Evolutionary conservation across 129 eudicot genomes (phyloP).

Genomic region (Centrapalus pauciflorus): DNA sequence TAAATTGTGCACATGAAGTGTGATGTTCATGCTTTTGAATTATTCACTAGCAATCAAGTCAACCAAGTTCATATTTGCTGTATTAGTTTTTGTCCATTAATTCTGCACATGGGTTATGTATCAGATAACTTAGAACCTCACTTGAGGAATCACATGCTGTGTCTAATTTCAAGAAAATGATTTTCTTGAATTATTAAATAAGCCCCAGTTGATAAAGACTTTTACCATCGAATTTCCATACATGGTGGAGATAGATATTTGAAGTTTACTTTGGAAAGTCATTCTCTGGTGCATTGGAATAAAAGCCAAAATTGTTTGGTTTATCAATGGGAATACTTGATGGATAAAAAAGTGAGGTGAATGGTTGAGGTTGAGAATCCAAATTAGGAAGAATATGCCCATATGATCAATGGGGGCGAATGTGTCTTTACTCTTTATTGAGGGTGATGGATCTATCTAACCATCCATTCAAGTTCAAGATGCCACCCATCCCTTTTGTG

Average conservation of each 20-base stretch:
- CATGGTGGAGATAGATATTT: slow-evolving; percentile 27
- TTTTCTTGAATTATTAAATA: slow-evolving; percentile 16
- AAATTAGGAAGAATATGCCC: slow-evolving; percentile 35
- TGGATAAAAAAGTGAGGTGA: slow-evolving; percentile 21
- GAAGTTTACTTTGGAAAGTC: slow-evolving; percentile 18
- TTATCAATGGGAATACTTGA: slow-evolving; percentile 25
- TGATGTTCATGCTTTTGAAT: slow-evolving; percentile 1
- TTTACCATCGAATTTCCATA: slow-evolving; percentile 11
- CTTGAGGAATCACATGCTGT: slow-evolving; percentile 34
- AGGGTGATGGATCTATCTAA: slow-evolving; percentile 22
- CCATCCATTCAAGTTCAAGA: slow-evolving; percentile 42
- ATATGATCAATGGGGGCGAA: slow-evolving; percentile 28
- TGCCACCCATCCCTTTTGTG: slow-evolving; percentile 34
- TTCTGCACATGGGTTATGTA: slow-evolving; percentile 41
- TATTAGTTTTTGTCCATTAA: slow-evolving; percentile 31
- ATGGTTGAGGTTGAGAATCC: slow-evolving; percentile 29
- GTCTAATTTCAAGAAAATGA: slow-evolving; percentile 22
- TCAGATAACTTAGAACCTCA: slow-evolving; percentile 35
- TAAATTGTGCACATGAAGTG: slow-evolving; percentile 39
- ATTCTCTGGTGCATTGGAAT: slow-evolving; percentile 18
- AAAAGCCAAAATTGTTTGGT: slow-evolving; percentile 20
- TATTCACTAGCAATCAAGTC: slow-evolving; percentile 28
- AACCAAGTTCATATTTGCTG: slow-evolving; percentile 37
- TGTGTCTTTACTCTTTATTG: slow-evolving; percentile 12
- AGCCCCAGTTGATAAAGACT: slow-evolving; percentile 5